Evolutionary conservation across 768 basidiomycete species (phyloP).

Genomic region (Thelephora ganbajun): DNA sequence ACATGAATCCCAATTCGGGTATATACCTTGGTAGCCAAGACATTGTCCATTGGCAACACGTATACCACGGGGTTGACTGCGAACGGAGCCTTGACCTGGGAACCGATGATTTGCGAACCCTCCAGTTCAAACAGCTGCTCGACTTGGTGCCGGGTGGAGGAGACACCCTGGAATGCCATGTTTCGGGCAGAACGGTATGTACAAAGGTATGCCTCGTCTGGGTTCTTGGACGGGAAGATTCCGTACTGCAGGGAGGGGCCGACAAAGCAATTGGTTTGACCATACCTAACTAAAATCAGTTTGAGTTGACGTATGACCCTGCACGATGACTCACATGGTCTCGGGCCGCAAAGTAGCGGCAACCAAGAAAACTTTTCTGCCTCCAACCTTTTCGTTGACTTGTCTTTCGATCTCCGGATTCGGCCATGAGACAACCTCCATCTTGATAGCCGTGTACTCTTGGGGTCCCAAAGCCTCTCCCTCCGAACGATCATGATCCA

Average conservation of each 20-base stretch:
- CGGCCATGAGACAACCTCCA: conserved; percentile 86
- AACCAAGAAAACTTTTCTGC: conserved; percentile 80
- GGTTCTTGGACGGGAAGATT: conserved; percentile 73
- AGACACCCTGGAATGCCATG: conserved; percentile 91
- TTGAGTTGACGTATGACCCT: neutral
- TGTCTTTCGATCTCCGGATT: conserved; percentile 37
- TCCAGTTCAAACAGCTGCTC: conserved; percentile 64
- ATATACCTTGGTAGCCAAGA: conserved; percentile 79
- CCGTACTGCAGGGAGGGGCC: conserved; percentile 86
- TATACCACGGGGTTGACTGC: conserved; percentile 76
- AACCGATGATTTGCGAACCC: conserved; percentile 72
- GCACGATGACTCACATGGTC: conserved; percentile 58
- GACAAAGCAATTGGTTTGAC: conserved; percentile 97
- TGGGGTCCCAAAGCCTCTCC: conserved; percentile 93
- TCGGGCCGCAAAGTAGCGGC: conserved; percentile 94
- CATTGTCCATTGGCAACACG: conserved; percentile 97
- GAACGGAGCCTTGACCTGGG: conserved; percentile 81
- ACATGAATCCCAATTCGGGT: neutral
- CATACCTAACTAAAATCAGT: conserved; percentile 49
- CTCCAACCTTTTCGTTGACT: conserved; percentile 40
- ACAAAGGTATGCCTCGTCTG: conserved; percentile 72
- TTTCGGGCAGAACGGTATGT: conserved; percentile 89
- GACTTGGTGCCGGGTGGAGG: conserved; percentile 55
- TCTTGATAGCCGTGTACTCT: conserved; percentile 90
- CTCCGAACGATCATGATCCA: conserved; percentile 96